These are phyloP conservation scores for Fusarium ramigenum DNA, from an alignment of 2,329 filamentous ascomycete genomes.

Conservation along the genomic window DNA sequence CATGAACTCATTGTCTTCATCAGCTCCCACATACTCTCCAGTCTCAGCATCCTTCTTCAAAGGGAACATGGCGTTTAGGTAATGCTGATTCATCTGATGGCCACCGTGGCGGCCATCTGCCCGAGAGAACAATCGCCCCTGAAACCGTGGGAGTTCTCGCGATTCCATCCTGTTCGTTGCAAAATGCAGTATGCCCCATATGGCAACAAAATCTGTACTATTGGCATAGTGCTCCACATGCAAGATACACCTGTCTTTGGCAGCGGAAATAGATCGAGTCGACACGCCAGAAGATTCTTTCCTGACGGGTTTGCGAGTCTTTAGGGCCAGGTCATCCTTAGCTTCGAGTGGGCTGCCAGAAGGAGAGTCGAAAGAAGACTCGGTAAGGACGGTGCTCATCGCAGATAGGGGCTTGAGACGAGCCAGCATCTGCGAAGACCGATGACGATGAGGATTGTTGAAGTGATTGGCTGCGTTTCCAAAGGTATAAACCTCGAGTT, in stretches of 20 bases:
- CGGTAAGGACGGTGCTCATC: conserved; percentile 48
- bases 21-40: conserved; percentile 54
- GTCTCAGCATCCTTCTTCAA: conserved; percentile 54
- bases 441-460: conserved; percentile 74
- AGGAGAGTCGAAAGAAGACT: conserved; percentile 47
- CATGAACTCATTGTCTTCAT: conserved; percentile 68
- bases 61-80: conserved; percentile 70
- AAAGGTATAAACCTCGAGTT: conserved; percentile 82
- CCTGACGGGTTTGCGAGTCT: conserved; percentile 22
- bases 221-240: conserved; percentile 87
- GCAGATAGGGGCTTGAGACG: conserved; percentile 48
- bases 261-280: conserved; percentile 49
- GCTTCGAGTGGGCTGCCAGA: conserved; percentile 30
- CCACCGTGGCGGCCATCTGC: conserved; percentile 58
- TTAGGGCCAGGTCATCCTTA: conserved; percentile 18
- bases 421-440: conserved; percentile 53
- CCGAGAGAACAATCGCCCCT: conserved; percentile 68
- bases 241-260: conserved; percentile 64
- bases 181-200: conserved; percentile 79
- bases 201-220: conserved; percentile 75
- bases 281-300: conserved; percentile 44
- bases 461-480: conserved; percentile 83
- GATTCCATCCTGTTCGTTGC: conserved; percentile 54
- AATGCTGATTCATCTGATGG: conserved; percentile 69
- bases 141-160: conserved; percentile 65